A percentile compares a stretch with the other conserved stretches of the same genome.
These are phyloP conservation scores for Mycena capillaripes DNA, from an alignment of 768 basidiomycete genomes.

Conservation along the genomic window DNA sequence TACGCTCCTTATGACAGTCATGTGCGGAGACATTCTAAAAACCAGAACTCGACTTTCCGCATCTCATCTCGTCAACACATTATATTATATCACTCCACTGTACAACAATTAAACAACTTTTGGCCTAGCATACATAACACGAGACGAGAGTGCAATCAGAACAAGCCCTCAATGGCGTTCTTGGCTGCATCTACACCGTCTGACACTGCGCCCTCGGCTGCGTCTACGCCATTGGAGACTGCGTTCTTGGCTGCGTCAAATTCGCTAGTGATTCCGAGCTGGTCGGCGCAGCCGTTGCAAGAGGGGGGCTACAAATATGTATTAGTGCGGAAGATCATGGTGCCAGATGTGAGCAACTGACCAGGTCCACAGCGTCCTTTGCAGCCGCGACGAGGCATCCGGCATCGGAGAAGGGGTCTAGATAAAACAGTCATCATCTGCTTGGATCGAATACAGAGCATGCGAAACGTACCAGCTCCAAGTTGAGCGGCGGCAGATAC, in stretches of 20 bases:
- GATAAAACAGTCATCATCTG: neutral
- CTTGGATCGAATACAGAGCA: neutral
- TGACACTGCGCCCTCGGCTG: conserved; percentile 8
- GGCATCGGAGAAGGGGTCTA: conserved; percentile 16
- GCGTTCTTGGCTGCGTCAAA: conserved; percentile 9
- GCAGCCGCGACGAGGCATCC: conserved; percentile 3
- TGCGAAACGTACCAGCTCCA: neutral
- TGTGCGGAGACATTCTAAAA: too few species aligned
- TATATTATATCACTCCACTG: conserved; percentile 17
- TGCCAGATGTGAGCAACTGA: neutral
- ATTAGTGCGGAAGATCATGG: neutral
- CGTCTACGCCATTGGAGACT: neutral
- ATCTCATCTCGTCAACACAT: conserved; percentile 1
- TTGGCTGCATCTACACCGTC: neutral
- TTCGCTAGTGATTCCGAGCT: conserved; percentile 5
- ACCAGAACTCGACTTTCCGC: too few species aligned
- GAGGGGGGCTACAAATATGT: neutral
- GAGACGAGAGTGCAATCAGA: conserved; percentile 7
- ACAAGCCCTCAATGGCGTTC: conserved; percentile 10
- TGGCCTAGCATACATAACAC: neutral
- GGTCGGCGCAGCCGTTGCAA: conserved; percentile 16
- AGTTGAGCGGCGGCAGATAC: conserved; percentile 5
- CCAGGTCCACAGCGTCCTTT: neutral
- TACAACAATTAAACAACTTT: neutral
- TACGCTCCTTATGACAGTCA: too few species aligned